Conservation (phyloP, 2,329 filamentous ascomycete genomes). For the Helotiales sp. region DNA sequence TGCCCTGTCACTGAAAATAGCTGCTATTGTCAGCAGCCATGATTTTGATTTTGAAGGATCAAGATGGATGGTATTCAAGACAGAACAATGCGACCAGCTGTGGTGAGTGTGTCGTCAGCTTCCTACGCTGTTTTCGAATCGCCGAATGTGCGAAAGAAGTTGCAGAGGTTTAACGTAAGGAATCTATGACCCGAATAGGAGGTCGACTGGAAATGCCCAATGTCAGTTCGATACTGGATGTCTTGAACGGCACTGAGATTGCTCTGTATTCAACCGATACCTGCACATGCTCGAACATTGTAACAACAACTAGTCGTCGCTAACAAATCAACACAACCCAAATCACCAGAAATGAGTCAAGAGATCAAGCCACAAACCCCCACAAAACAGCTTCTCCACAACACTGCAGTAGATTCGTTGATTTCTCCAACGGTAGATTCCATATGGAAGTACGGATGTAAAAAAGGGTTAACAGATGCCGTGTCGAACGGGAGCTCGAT, state of each 20-base stretch:
- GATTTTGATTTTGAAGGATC: background rate
- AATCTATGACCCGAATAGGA: background rate
- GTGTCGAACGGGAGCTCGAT: background rate
- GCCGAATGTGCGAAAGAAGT: background rate
- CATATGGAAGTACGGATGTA: background rate
- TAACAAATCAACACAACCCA: background rate
- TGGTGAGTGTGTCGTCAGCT: background rate
- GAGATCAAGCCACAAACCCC: conserved; percentile 1
- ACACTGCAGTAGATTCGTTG: background rate
- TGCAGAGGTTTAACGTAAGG: too few species aligned
- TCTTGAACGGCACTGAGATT: too few species aligned
- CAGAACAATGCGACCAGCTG: too few species aligned
- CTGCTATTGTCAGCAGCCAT: background rate
- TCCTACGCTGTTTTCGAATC: background rate
- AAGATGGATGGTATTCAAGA: background rate
- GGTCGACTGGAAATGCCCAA: background rate
- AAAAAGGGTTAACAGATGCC: background rate
- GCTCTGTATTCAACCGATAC: background rate
- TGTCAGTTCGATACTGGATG: too few species aligned
- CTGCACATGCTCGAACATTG: background rate
- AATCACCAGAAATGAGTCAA: conserved; percentile 8
- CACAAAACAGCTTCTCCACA: background rate
- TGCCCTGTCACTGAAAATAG: background rate
- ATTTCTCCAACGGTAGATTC: background rate
- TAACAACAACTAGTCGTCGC: background rate